Percentiles rank a stretch among this genome's conserved stretches.
phyloP scores from a whole-genome alignment of 139 green algal species.

The Coccomyxa sp. region DNA sequence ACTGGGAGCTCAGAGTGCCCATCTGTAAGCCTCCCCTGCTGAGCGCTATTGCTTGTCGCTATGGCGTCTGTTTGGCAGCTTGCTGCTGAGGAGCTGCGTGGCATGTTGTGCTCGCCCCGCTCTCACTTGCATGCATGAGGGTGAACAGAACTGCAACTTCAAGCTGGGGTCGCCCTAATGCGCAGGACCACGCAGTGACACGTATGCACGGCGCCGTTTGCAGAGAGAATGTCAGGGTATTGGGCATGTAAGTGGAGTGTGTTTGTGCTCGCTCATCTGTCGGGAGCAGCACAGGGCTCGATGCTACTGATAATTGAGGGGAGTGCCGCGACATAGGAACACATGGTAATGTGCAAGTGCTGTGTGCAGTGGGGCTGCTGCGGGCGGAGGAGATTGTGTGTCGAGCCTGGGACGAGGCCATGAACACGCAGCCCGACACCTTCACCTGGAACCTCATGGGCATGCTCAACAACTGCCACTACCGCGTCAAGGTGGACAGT shows the following conservation, averaged over 20 bases:
- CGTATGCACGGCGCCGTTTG: too few relatives aligned
- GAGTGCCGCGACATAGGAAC: not conserved
- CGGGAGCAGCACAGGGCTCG: too few relatives aligned
- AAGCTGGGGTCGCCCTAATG: too few relatives aligned
- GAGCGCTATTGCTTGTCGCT: not conserved
- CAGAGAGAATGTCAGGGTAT: too few relatives aligned
- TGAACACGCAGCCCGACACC: conserved; percentile 82
- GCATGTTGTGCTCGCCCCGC: too few relatives aligned
- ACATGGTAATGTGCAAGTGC: not conserved
- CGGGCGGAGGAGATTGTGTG: conserved; percentile 59
- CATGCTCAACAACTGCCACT: conserved; percentile 99
- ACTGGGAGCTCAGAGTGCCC: conserved; percentile 64
- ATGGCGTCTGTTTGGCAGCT: not conserved
- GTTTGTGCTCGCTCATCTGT: too few relatives aligned
- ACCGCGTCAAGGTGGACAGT: conserved; percentile 35
- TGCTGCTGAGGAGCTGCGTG: not conserved
- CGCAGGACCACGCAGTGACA: too few relatives aligned
- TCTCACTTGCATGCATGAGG: too few relatives aligned
- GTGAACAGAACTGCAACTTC: not conserved
- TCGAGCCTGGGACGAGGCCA: conserved; percentile 75
- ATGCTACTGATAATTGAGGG: too few relatives aligned
- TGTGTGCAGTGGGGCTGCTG: conserved; percentile 52
- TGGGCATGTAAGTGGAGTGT: too few relatives aligned
- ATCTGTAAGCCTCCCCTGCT: conserved; percentile 1
- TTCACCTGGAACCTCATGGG: conserved; percentile 96